Evolutionary conservation across 2,329 filamentous ascomycete species (phyloP), one percentile per base, ranked within the genome.

Genomic region (Hyphodiscus sp.): DNA sequence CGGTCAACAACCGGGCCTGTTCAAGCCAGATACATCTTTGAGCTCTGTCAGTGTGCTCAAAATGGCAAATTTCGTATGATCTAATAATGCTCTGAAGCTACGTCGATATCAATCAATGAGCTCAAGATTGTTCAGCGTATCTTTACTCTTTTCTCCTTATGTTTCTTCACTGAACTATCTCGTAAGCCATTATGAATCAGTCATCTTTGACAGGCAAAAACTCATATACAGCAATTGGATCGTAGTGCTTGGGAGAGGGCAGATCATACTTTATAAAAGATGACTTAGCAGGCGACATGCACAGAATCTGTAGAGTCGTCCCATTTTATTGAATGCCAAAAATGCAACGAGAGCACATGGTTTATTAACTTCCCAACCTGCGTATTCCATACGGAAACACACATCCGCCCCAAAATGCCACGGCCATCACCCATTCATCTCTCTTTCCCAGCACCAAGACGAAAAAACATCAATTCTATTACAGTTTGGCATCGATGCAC

Each of bases 391-490:
- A 63, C 57, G 60, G 30, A 53, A n/a, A 30, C 50, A 18, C 45
- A 41, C 47, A 49, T 52, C 26, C 43, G 20, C 29, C 20, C 47
- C 33, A 33, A 33, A 38, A 49, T 23, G 47, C 48, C 49, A 26
- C 20, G 30, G 29, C 49, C 38, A 53, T 41, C 43, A 26, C 8
- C 33, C 33, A 6, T 38, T 49, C 41, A 41, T 45, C 43, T 41
- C 23, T 16, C 20, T 16, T 33, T 51, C 20, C 44, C 33, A 53
- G 23, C 43, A 41, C 44, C 44, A 45, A 56, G 42, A 38, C 45
- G 46, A 57, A 53, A 57, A 56, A 55, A 50, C 50, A 58, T 60
- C 52, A 58, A 60, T 59, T 66, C 61, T 65, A 65, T 61, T 64
- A 65, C 61, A 63, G 55, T 60, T 50, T 51, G 48, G 29, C 47